Conservation (phyloP, 2,329 filamentous ascomycete species). For the Camillea tinctor region DNA sequence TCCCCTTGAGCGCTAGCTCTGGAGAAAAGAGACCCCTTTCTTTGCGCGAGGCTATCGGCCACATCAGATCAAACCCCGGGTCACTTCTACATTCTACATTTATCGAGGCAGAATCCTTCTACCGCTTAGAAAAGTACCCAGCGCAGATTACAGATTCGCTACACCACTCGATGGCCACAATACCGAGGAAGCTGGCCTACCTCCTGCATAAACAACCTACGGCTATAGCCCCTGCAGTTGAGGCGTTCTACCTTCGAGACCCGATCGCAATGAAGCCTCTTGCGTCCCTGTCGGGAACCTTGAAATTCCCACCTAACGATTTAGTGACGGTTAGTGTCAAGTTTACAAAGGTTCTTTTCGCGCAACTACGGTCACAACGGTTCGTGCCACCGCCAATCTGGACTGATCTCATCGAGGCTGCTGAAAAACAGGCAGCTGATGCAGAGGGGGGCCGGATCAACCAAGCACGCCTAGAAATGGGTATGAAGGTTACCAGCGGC, state of each 20-base stretch:
- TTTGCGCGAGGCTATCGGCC: slow-evolving; percentile 61
- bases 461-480: slow-evolving; percentile 58
- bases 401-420: slow-evolving; percentile 38
- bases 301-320: slow-evolving; percentile 73
- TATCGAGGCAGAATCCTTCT: slow-evolving; percentile 87
- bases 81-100: slow-evolving; percentile 68
- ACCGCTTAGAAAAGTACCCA: slow-evolving; percentile 82
- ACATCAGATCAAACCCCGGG: slow-evolving; percentile 55
- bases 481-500: slow-evolving; percentile 87
- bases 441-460: slow-evolving; percentile 27
- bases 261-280: slow-evolving; percentile 71
- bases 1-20: slow-evolving; percentile 53
- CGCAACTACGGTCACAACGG: slow-evolving; percentile 83
- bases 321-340: slow-evolving; percentile 75
- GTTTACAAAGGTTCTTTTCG: slow-evolving; percentile 88
- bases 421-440: slow-evolving; percentile 21
- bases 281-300: slow-evolving; percentile 49
- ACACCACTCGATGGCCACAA: slow-evolving; percentile 70
- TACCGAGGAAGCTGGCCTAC: slow-evolving; percentile 80
- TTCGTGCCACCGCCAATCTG: slow-evolving; percentile 64
- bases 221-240: slow-evolving; percentile 78
- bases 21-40: slow-evolving; percentile 47
- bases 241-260: slow-evolving; percentile 91
- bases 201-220: slow-evolving; percentile 73
- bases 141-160: slow-evolving; percentile 68